Evolutionary conservation across 805 yeast genomes (phyloP), one percentile per base, ranked within the genome.

Genomic region (Candida ulmi): DNA sequence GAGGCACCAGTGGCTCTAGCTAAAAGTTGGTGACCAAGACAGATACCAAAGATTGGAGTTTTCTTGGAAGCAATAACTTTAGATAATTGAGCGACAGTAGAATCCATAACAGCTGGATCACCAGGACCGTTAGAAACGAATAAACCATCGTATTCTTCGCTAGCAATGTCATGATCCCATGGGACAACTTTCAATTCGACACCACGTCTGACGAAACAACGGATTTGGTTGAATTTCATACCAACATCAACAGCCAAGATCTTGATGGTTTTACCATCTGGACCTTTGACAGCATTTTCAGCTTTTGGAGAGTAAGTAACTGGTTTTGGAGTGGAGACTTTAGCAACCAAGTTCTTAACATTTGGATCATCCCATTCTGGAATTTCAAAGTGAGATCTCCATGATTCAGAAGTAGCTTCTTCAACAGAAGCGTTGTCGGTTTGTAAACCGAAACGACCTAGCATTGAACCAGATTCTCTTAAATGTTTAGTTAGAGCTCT

Each of bases 51-150:
- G 41, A 93, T 74, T 39, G 99, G 99, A 33, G 93, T 81, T 63
- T 78, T 80, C 37, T 78, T 83, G 28, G 75, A 72, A 33, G 71
- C 70, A 42, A 91, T 60, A 27, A 76, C 84, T 32, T 61, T 63
- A 30, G 71, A 51, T 56, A 93, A 68, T 51, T 74, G 79, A 30
- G 66, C 71, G 27, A 83, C 83, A 44, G 88, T 76, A 17, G 71
- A 75, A 33, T 78, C 63, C 78, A 93, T 74, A 42, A 85, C 87
- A 33, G 93, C 76, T 42, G 99, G 99, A 68, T 93, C 98, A 77
- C 99, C 99, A 23, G 99, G 99, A 71, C 99, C 99, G 66, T 93
- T 93, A 40, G 97, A 90, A 50, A 91, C 71, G 66, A 93, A 93
- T 55, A 93, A 73, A 71, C 99, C 99, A 63, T 93, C 99, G 61